These are phyloP conservation scores for Chlamydomonas schloesseri DNA, from an alignment of 139 green algal genomes.

Conservation along the genomic window DNA sequence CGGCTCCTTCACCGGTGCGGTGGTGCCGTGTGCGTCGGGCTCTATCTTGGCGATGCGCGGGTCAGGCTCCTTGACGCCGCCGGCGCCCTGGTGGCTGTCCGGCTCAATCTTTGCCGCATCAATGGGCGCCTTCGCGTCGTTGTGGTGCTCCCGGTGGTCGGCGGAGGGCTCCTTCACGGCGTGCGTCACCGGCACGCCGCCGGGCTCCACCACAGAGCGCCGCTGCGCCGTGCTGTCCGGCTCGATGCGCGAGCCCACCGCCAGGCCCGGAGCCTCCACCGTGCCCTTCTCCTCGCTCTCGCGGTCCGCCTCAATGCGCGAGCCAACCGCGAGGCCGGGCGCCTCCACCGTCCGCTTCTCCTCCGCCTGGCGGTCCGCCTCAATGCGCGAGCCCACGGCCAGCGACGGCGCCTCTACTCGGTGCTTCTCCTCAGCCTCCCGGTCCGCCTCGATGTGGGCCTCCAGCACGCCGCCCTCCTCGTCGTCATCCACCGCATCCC, in stretches of 20 bases:
- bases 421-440: not conserved
- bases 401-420: not conserved
- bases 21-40: not conserved
- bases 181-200: not conserved
- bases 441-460: constrained; percentile 12
- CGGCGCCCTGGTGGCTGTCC: not conserved
- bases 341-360: not conserved
- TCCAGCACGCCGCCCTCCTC: not conserved
- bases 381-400: constrained; percentile 15
- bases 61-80: not conserved
- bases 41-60: not conserved
- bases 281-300: not conserved
- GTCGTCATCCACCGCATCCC: not conserved
- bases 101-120: not conserved
- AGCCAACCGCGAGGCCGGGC: not conserved
- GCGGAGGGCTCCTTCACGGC: not conserved
- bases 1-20: not conserved
- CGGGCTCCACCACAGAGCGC: not conserved
- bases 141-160: not conserved
- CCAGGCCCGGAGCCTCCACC: not conserved
- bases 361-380: not conserved
- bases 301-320: not conserved
- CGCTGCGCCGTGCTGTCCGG: not conserved
- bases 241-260: not conserved
- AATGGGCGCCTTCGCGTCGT: not conserved